Evolutionary conservation across 1,284 basidiomycete genomes (phyloP), one percentile per base, ranked within the genome.

Genomic region (Puccinia horiana): DNA sequence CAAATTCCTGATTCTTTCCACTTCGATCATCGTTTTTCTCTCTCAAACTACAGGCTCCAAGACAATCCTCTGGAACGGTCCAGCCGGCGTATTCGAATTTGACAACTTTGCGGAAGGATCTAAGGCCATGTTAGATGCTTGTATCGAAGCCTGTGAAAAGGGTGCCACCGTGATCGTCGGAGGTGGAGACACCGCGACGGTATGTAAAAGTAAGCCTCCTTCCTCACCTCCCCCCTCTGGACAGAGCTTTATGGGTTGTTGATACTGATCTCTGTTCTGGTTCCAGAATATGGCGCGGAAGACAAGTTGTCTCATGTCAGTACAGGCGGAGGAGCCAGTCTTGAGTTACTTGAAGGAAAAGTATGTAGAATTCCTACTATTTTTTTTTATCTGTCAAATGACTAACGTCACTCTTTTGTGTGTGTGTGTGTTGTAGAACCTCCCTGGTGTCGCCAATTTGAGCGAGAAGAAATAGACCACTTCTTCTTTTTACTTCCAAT

Each of bases 11-110:
- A 54, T 90, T 96, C 89, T 94, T 92, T 84, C 37, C 35, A n/a
- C n/a, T n/a, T n/a, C n/a, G n/a, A n/a, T n/a, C n/a, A n/a, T n/a
- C n/a, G n/a, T 86, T 61, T 84, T 85, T 79, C 35, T 23, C n/a
- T n/a, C n/a, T n/a, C n/a, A n/a, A n/a, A n/a, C n/a, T n/a, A n/a
- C n/a, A 80, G 77, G 77, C 67, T 80, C 95, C 84, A 98, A 96
- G 91, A 99, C 97, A 70, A 96, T 99, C 87, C 92, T 99, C 83
- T 99, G 96, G 96, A 99, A 99, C 87, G 96, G 95, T 75, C 96
- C 96, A 58, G 93, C 96, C 67, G 96, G 96, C 86, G 96, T 99
- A 47, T 99, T 99, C 88, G 96, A 99, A 88, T 97, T 98, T 90
- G 91, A 93, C 75, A 92, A 92, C 70, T 99, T 98, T 86, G 93